Evolutionary conservation across 2,329 filamentous ascomycete genomes (phyloP).

Genomic region (Alternaria brassicae): DNA sequence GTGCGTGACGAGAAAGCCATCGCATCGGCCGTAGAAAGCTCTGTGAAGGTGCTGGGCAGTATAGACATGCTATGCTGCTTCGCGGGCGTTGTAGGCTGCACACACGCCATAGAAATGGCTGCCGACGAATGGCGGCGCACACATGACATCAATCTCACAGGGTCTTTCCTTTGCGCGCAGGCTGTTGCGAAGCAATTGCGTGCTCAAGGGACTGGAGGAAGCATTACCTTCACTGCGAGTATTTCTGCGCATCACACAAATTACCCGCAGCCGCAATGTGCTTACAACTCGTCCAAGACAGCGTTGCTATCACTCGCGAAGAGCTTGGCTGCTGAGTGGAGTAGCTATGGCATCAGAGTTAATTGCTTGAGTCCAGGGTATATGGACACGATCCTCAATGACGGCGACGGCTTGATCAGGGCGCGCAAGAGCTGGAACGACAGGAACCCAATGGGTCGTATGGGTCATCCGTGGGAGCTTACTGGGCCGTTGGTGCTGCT

Average conservation of each 20-base stretch:
- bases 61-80: constrained; percentile 68
- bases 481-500: constrained; percentile 68
- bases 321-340: constrained; percentile 76
- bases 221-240: constrained; percentile 71
- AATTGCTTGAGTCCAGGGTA: constrained; percentile 77
- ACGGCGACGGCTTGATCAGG: constrained; percentile 64
- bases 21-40: constrained; percentile 46
- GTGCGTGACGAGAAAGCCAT: constrained; percentile 64
- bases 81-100: constrained; percentile 71
- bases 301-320: constrained; percentile 69
- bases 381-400: constrained; percentile 78
- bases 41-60: constrained; percentile 55
- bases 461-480: constrained; percentile 69
- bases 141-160: constrained; percentile 75
- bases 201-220: constrained; percentile 59
- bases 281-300: constrained; percentile 77
- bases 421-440: constrained; percentile 64
- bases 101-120: constrained; percentile 66
- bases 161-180: constrained; percentile 73
- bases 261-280: constrained; percentile 73
- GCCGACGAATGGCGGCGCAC: constrained; percentile 67
- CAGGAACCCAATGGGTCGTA: constrained; percentile 69
- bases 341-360: constrained; percentile 71
- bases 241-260: constrained; percentile 74
- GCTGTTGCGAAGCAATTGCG: constrained; percentile 60